These are phyloP conservation scores for Hydnomerulius pinastri DNA, from an alignment of 768 basidiomycete species.

Conservation along the genomic window DNA sequence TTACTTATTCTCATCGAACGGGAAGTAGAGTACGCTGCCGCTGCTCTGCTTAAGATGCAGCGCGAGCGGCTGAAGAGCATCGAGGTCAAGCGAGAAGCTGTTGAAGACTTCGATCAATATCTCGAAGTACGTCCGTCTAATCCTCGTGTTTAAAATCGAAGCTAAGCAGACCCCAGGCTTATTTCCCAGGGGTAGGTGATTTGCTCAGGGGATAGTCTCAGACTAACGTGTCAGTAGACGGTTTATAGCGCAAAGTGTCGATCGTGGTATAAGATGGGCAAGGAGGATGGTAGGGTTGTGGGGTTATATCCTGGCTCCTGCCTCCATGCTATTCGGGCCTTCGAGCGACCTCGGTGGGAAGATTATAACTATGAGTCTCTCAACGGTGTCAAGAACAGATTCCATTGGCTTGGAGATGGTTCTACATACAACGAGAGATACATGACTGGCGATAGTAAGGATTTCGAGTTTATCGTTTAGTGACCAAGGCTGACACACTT, in stretches of 20 bases:
- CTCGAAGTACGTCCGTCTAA: constrained; percentile 41
- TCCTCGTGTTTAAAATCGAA: too few species aligned
- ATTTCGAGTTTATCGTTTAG: not conserved
- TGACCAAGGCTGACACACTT: not conserved
- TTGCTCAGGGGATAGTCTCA: too few species aligned
- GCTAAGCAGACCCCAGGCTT: too few species aligned
- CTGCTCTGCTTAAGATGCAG: constrained; percentile 59
- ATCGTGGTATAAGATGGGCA: constrained; percentile 67
- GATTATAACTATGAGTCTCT: constrained; percentile 56
- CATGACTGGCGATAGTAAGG: constrained; percentile 38
- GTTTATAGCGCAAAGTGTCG: constrained; percentile 59
- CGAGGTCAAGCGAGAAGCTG: constrained; percentile 58
- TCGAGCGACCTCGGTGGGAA: constrained; percentile 64
- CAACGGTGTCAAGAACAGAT: constrained; percentile 45
- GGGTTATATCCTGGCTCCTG: constrained; percentile 64
- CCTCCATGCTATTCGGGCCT: constrained; percentile 48
- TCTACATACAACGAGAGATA: constrained; percentile 54
- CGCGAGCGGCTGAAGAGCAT: constrained; percentile 63
- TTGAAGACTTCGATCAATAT: constrained; percentile 62
- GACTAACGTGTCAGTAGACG: constrained; percentile 39
- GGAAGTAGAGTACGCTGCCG: constrained; percentile 57
- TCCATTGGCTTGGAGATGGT: constrained; percentile 65
- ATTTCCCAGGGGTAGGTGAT: constrained; percentile 15
- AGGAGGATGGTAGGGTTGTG: constrained; percentile 53
- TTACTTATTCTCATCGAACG: constrained; percentile 57